Percentiles rank a stretch among this genome's conserved stretches.
phyloP scores from a whole-genome alignment of 2,329 filamentous ascomycete species.

The Colletotrichum echinochloae region DNA sequence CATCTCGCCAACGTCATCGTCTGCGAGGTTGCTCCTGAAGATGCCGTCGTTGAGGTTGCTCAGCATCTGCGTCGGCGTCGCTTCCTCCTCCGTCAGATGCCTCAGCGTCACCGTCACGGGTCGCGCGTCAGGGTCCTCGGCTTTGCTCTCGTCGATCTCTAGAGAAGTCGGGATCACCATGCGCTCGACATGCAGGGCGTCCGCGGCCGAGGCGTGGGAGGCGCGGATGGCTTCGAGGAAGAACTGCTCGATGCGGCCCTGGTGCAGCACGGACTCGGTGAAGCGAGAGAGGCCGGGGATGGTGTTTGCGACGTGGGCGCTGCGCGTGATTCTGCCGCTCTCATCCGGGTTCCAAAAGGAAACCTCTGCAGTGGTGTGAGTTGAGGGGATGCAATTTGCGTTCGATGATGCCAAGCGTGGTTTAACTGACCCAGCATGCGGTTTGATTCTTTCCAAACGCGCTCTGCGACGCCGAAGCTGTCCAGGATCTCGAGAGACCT shows the following conservation, averaged over 20 bases:
- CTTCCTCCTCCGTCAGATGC: constrained; percentile 69
- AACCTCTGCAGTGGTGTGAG: constrained; percentile 7
- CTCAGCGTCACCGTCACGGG: constrained; percentile 72
- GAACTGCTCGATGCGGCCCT: constrained; percentile 77
- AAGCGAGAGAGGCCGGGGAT: constrained; percentile 72
- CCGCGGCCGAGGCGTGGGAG: constrained; percentile 54
- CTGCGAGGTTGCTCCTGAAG: constrained; percentile 69
- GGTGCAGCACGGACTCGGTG: constrained; percentile 75
- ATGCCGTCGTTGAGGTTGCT: constrained; percentile 61
- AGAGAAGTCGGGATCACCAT: constrained; percentile 69
- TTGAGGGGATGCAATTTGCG: background rate
- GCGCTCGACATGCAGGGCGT: constrained; percentile 66
- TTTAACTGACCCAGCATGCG: constrained; percentile 69
- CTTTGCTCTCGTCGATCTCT: constrained; percentile 62
- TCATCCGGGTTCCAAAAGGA: constrained; percentile 71
- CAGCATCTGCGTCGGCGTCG: constrained; percentile 55
- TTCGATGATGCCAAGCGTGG: background rate
- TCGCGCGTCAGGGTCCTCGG: constrained; percentile 64
- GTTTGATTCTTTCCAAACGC: constrained; percentile 74
- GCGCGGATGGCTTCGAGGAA: constrained; percentile 72
- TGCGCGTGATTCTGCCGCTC: constrained; percentile 67
- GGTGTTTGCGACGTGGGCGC: constrained; percentile 72
- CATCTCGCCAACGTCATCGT: constrained; percentile 64
- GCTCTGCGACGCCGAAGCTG: constrained; percentile 74
- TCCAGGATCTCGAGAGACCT: constrained; percentile 74